Percentiles rank a stretch among this genome's conserved stretches.
These are phyloP conservation scores for Colletotrichum sp. DNA, from an alignment of 2,329 filamentous ascomycete genomes.

Conservation along the genomic window DNA sequence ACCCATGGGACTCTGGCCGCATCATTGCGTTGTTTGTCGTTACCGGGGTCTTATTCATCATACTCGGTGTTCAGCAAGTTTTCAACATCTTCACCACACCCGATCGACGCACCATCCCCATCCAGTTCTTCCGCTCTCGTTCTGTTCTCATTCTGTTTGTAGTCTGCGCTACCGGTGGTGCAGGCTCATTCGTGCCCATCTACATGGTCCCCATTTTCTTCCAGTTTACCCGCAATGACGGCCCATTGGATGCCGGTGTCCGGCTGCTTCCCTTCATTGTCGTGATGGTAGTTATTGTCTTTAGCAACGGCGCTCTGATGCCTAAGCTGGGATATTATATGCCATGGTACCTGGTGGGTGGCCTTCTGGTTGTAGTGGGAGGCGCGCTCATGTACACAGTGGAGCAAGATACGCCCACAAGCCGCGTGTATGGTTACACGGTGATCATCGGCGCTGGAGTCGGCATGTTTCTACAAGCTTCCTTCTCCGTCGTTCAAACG, in stretches of 20 bases:
- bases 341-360: conserved; percentile 41
- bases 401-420: conserved; percentile 17
- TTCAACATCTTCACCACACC: conserved; percentile 22
- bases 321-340: conserved; percentile 32
- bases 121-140: not conserved
- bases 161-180: not conserved
- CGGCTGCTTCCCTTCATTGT: not conserved
- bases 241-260: not conserved
- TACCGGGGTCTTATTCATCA: conserved; percentile 35
- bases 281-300: not conserved
- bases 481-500: conserved; percentile 39
- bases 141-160: not conserved
- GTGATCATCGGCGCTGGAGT: conserved; percentile 45
- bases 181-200: not conserved
- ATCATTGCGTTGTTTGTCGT: conserved; percentile 52
- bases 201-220: not conserved
- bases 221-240: not conserved
- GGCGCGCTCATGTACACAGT: conserved; percentile 33
- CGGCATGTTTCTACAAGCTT: conserved; percentile 35
- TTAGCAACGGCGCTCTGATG: conserved; percentile 34
- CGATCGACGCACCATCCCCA: not conserved
- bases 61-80: not conserved
- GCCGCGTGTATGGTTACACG: conserved; percentile 36
- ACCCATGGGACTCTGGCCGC: conserved; percentile 46
- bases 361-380: conserved; percentile 35